Evolutionary conservation across 257 asterid genomes (phyloP), one percentile per base, ranked within the genome.

Genomic region (Solanum appendiculatum): DNA sequence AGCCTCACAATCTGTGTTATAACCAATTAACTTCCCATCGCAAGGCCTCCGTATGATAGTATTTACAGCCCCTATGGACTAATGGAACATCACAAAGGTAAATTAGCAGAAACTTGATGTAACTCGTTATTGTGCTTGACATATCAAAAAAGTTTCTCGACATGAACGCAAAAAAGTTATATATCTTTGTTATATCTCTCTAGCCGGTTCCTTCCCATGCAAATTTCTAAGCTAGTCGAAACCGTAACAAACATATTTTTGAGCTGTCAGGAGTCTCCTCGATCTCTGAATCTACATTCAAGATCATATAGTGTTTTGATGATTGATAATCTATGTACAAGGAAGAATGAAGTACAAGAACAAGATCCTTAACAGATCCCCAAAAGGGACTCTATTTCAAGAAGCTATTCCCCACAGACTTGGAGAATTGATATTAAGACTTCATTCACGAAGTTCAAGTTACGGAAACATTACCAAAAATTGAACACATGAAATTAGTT

Each of bases 1-100:
- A 83, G 97, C 95, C 91, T 94, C 97, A 66, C 95, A 94, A 68
- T 94, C 95, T 25, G 97, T 94, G 86, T 94, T 94, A 84, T 93
- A 93, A 46, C 97, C 97, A 9, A 94, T 92, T 48, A 94, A 92
- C 94, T 87, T 92, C 89, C 97, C 95, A 84, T 94, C 95, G 33
- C 33, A 74, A 51, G 91, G 86, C 88, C 93, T 92, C 90, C 94
- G 90, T 70, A 93, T 58, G 60, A 94, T 88, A 11, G 97, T 94
- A 85, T 94, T 94, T 40, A 91, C 97, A 86, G 97, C 97, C 54
- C 97, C 95, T 86, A 94, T 91, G 80, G 93, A 87, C 97, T 94
- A 90, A 87, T 87, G 46, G 85, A 88, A 33, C 20, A 80, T 40
- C 13, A 34, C 48, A 83, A 29, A 80, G 70, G 48, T 40, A 63